Evolutionary conservation across 1,284 basidiomycete species (phyloP).

Genomic region (Lentinula novae-zelandiae): DNA sequence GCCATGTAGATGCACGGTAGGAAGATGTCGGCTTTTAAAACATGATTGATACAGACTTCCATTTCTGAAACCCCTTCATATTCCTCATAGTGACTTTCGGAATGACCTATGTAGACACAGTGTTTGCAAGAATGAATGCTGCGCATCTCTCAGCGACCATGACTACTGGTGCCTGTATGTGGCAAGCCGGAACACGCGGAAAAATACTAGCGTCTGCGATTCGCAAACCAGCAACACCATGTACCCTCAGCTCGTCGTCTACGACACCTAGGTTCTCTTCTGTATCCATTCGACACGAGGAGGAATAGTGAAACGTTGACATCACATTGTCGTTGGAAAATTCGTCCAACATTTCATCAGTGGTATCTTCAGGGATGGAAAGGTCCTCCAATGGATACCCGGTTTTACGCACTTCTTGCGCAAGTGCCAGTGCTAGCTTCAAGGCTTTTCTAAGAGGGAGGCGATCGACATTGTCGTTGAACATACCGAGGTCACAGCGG

Average conservation of each 20-base stretch:
- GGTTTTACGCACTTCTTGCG: conserved; percentile 24
- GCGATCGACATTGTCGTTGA: conserved; percentile 24
- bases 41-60: too few species aligned
- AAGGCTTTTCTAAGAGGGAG: conserved; percentile 22
- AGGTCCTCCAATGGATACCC: conserved; percentile 29
- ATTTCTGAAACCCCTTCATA: too few species aligned
- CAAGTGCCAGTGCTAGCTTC: conserved; percentile 24
- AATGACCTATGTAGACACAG: too few species aligned
- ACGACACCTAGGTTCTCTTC: conserved; percentile 38
- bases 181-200: conserved; percentile 30
- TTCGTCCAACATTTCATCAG: conserved; percentile 25
- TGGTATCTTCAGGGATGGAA: conserved; percentile 24
- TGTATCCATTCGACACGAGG: conserved; percentile 36
- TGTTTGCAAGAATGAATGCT: conserved; percentile 8
- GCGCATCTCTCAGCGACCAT: conserved; percentile 35
- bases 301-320: conserved; percentile 34
- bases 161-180: conserved; percentile 33
- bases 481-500: conserved; percentile 27
- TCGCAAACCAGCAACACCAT: conserved; percentile 38
- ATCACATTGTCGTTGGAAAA: conserved; percentile 23
- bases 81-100: too few species aligned
- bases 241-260: conserved; percentile 45
- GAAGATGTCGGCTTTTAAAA: too few species aligned
- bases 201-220: conserved; percentile 40
- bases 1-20: too few species aligned